Percentiles rank a stretch among this genome's conserved stretches.
Conservation (phyloP, 768 basidiomycete species). For the Lactifluus volemus region DNA sequence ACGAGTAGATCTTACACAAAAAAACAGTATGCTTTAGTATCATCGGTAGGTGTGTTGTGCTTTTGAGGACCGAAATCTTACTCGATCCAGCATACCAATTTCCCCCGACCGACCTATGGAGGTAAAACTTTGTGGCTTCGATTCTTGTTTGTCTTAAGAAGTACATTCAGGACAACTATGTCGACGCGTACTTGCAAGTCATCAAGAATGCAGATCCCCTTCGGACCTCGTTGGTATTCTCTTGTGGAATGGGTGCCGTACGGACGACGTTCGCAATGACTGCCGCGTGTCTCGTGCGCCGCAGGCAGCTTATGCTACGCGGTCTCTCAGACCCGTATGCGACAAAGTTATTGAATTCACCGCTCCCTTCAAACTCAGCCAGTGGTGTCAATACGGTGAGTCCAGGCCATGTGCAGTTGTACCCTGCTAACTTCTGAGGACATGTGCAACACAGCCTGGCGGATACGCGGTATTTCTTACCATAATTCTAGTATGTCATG, state of each 20-base stretch:
- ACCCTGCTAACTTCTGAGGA: background rate
- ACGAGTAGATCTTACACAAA: slow-evolving; percentile 1
- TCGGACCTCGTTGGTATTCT: slow-evolving; percentile 80
- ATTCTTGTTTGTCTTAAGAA: background rate
- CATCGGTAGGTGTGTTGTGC: slow-evolving; percentile 44
- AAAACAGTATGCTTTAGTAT: slow-evolving; percentile 38
- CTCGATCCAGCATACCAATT: slow-evolving; percentile 71
- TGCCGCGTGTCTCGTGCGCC: slow-evolving; percentile 78
- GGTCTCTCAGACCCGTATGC: slow-evolving; percentile 78
- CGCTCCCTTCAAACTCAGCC: slow-evolving; percentile 20
- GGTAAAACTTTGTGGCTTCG: slow-evolving; percentile 29
- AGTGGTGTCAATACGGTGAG: slow-evolving; percentile 46
- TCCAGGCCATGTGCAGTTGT: background rate
- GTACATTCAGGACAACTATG: slow-evolving; percentile 72
- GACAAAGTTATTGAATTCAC: slow-evolving; percentile 25
- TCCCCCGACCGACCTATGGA: slow-evolving; percentile 88
- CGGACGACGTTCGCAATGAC: slow-evolving; percentile 96
- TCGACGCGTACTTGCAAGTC: slow-evolving; percentile 84
- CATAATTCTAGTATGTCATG: background rate
- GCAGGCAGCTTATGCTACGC: slow-evolving; percentile 52
- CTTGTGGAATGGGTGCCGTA: slow-evolving; percentile 95
- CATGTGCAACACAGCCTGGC: slow-evolving; percentile 18
- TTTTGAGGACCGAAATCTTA: slow-evolving; percentile 3
- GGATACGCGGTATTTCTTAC: slow-evolving; percentile 7
- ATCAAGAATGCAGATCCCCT: slow-evolving; percentile 75